Conservation (phyloP, 2,329 filamentous ascomycete species). For the Leptosphaerulina australis region DNA sequence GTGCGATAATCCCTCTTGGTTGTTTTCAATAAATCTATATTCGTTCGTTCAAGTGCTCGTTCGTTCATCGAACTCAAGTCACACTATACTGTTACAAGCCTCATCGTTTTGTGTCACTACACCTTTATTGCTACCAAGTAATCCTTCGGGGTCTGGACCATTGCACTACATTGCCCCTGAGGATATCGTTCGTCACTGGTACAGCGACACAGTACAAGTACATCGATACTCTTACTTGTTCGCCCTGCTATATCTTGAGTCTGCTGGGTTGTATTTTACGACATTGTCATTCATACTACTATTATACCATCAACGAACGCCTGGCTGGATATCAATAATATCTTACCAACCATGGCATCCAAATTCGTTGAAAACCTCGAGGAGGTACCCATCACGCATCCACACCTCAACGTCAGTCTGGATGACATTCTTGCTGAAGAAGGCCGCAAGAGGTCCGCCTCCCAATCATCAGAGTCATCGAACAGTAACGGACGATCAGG, state of each 20-base stretch:
- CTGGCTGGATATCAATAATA: not conserved
- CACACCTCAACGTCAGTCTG: constrained; percentile 49
- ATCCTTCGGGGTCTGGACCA: constrained; percentile 13
- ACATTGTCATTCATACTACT: not conserved
- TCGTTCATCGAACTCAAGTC: constrained; percentile 6
- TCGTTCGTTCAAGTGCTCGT: constrained; percentile 5
- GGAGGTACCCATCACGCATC: constrained; percentile 45
- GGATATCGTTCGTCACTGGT: constrained; percentile 6
- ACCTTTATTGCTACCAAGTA: constrained; percentile 9
- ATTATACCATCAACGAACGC: too few species aligned
- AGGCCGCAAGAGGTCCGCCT: constrained; percentile 42
- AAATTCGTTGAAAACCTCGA: constrained; percentile 50
- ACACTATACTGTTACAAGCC: constrained; percentile 16
- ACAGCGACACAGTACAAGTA: constrained; percentile 15
- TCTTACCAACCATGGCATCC: constrained; percentile 37
- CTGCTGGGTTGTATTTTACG: not conserved
- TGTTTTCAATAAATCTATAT: constrained; percentile 18
- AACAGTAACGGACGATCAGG: constrained; percentile 30
- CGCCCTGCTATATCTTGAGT: constrained; percentile 8
- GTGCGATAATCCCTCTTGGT: constrained; percentile 1
- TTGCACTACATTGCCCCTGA: constrained; percentile 12
- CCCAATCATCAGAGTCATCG: constrained; percentile 40
- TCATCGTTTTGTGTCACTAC: constrained; percentile 10
- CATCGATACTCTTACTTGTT: constrained; percentile 12
- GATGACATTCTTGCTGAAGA: constrained; percentile 50